Base-by-base conservation (phyloP, 352 stramenopile species). In the Globisporangium recalcitrans region DNA sequence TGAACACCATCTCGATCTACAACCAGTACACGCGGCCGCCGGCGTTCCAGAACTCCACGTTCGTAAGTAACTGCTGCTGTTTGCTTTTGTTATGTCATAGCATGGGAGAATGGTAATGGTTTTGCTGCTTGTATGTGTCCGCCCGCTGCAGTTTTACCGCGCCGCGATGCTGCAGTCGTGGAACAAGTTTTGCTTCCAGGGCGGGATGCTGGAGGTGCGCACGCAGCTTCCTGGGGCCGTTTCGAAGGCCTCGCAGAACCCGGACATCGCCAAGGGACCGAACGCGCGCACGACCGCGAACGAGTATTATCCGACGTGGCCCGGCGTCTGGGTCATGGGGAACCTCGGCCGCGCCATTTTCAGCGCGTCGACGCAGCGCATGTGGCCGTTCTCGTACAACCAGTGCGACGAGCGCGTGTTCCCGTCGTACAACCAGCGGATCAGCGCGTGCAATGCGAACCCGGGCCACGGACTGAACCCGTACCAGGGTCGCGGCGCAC, bases 171-270 rank as follows among this genome's bases (percentile, higher is more conserved):
- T 98, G 6, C 91, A 97, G 67, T 75, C 68, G 31, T 98, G 93
- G 93, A 94, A 98, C 78, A 98, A 98, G 73, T 98, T 98, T 62
- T 98, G 91, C 70, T 97, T 97, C 68, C 95, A 93, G 40, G 92
- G 93, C 46, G 93, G 91, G 13, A 96, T 97, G 67, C 63, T 98
- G 9, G 93, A 98, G 73, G 84, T 98, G 32, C 78, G 87, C 31
- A 85, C 93, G 1, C 88, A 97, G 62, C 75, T 98, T 10, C 96
- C 96, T 1, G 94, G 85, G 6, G 83, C 93, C 69, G 88, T 67
- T 54, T 72, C 77, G 38, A 80, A 87, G 27, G 79, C 89, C 22
- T 78, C 74, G 51, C 63, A 68, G 22, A 91, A 91, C 32, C 77
- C 81, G 16, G 77, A 91, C 58, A 31, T 84, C n/a, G 66, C 52